Conservation (phyloP, 768 basidiomycete genomes). For the Fomitopsis serialis region DNA sequence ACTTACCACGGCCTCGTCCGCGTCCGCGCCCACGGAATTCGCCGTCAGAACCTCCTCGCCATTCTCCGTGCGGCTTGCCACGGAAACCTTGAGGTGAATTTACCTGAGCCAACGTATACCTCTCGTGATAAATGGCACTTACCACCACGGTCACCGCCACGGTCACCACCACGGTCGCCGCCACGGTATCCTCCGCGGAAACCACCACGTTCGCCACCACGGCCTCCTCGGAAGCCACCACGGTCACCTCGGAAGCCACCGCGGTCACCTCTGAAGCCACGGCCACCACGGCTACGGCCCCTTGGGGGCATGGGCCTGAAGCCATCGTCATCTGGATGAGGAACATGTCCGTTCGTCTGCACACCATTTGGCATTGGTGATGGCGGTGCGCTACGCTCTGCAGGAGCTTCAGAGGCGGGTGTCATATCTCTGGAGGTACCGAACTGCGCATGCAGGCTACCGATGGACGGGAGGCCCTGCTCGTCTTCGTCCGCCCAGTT, state of each 20-base stretch:
- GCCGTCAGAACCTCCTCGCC: conserved; percentile 21
- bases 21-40: conserved; percentile 24
- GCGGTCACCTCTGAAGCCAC: conserved; percentile 20
- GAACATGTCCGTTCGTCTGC: conserved; percentile 21
- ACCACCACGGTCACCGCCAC: conserved; percentile 9
- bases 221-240: conserved; percentile 17
- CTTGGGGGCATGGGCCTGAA: conserved; percentile 40
- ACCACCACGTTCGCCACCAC: conserved; percentile 12
- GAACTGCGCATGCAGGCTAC: conserved; percentile 70
- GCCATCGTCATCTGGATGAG: conserved; percentile 51
- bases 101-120: neutral
- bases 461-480: conserved; percentile 71
- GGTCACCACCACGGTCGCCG: conserved; percentile 12
- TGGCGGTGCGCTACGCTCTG: conserved; percentile 25
- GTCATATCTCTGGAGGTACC: conserved; percentile 70
- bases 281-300: conserved; percentile 31
- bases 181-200: conserved; percentile 12
- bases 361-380: conserved; percentile 19
- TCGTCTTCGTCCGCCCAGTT: conserved; percentile 88
- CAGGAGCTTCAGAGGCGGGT: conserved; percentile 38
- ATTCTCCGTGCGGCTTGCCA: conserved; percentile 22
- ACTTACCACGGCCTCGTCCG: conserved; percentile 25
- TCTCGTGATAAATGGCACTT: conserved; percentile 4
- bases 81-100: conserved; percentile 14
- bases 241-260: conserved; percentile 22